A percentile compares a stretch with the other conserved stretches of the same genome.
Evolutionary conservation across 192 early-diverging fungal genomes (phyloP).

Genomic region (Chytriomyces sp.): DNA sequence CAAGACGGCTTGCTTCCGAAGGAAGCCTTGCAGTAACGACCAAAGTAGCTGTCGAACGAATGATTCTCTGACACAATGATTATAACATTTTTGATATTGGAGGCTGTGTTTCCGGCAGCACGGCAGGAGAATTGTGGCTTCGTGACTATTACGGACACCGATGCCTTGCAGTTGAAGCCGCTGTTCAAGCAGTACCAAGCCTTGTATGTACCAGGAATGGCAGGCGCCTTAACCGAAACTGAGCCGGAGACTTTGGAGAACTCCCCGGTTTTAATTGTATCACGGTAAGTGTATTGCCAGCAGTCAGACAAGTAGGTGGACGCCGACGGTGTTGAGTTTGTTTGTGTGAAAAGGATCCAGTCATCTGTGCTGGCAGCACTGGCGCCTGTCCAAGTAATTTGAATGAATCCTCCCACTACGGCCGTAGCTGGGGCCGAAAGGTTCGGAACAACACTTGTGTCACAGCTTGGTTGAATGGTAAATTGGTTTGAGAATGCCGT

Average conservation of each 20-base stretch:
- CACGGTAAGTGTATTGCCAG: conserved; percentile 21
- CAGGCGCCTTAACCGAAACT: conserved; percentile 17
- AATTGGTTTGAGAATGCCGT: too few species aligned
- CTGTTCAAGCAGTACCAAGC: conserved; percentile 13
- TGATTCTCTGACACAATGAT: conserved; percentile 19
- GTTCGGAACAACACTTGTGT: not conserved
- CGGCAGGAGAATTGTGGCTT: not conserved
- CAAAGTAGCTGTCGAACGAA: conserved; percentile 21
- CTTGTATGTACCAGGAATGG: conserved; percentile 10
- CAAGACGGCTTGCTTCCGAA: not conserved
- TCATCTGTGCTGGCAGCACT: conserved; percentile 1
- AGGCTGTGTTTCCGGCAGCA: not conserved
- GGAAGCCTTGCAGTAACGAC: conserved; percentile 23
- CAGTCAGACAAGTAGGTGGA: conserved; percentile 4
- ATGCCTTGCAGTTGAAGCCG: conserved; percentile 13
- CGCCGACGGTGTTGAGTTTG: not conserved
- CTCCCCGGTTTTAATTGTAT: not conserved
- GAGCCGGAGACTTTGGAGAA: not conserved
- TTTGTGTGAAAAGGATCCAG: conserved; percentile 5
- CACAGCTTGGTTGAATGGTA: not conserved
- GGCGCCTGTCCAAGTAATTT: not conserved
- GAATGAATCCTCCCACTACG: not conserved
- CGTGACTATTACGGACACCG: not conserved
- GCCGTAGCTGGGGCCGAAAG: not conserved
- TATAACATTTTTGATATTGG: conserved; percentile 20